These are phyloP conservation scores for Clitocybe nebularis DNA, from an alignment of 1,284 basidiomycete genomes.

Conservation along the genomic window DNA sequence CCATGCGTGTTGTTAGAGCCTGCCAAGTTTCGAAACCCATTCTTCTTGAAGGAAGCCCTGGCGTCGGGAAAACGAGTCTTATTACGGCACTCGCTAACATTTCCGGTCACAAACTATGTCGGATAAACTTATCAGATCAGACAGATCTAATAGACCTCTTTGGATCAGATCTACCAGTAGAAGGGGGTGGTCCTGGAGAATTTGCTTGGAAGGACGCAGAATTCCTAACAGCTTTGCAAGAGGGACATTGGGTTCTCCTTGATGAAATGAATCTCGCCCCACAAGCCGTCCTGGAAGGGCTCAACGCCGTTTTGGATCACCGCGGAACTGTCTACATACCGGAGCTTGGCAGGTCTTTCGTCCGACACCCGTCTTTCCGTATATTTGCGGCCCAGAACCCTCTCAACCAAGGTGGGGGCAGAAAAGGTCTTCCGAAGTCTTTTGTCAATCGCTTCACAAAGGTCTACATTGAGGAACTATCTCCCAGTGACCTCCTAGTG, in stretches of 20 bases:
- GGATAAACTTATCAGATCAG: slow-evolving; percentile 99
- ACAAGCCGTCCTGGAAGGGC: slow-evolving; percentile 93
- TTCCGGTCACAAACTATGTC: slow-evolving; percentile 77
- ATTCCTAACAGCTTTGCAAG: slow-evolving; percentile 89
- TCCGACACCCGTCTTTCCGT: slow-evolving; percentile 87
- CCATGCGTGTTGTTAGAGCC: slow-evolving; percentile 86
- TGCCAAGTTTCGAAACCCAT: slow-evolving; percentile 92
- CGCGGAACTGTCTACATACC: slow-evolving; percentile 95
- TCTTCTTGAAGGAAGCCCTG: slow-evolving; percentile 95
- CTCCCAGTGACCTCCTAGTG: slow-evolving; percentile 72
- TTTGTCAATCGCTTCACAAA: slow-evolving; percentile 98
- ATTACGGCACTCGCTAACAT: slow-evolving; percentile 84
- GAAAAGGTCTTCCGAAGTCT: slow-evolving; percentile 96
- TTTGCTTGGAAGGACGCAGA: slow-evolving; percentile 98
- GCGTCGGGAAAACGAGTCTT: slow-evolving; percentile 98
- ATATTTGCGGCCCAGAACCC: slow-evolving; percentile 99
- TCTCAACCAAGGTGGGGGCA: slow-evolving; percentile 91
- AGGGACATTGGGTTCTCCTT: slow-evolving; percentile 94
- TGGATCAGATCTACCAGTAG: slow-evolving; percentile 94
- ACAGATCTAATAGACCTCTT: slow-evolving; percentile 97
- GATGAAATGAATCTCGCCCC: slow-evolving; percentile 99
- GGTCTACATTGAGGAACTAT: slow-evolving; percentile 90
- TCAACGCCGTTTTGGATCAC: slow-evolving; percentile 97
- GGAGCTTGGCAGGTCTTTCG: slow-evolving; percentile 89
- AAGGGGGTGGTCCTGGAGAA: slow-evolving; percentile 87